Base-by-base conservation (phyloP, 768 basidiomycete species). In the Amanita jacksonii region DNA sequence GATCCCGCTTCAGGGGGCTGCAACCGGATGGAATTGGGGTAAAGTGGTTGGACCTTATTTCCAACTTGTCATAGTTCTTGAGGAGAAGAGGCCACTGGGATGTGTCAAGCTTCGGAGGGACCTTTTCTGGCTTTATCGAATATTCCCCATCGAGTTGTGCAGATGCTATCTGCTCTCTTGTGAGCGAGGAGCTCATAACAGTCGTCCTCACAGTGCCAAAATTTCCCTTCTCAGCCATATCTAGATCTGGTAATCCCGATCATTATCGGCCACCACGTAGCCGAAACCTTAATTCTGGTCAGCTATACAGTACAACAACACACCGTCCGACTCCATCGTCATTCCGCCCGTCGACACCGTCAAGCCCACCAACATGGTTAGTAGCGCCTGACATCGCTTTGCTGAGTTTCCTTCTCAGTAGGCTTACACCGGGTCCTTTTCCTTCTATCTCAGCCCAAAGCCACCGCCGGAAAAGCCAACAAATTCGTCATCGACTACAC, bases 41-140 rank as follows among this genome's bases (percentile, higher is more conserved):
- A 65, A 97, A 99, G 70, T 99, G 96, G 47, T 87, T 84, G 23
- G 91, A 93, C 45, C 96, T 84, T 54, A 91, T 79, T 47, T 94
- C 81, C 15, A 96, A 70, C 62, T 96, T 94, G 74, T 97, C 94
- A 64, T 98, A 99, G 64, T 99, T 97, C 77, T 97, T 99, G 47
- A 99, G 74, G 4, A 99, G 77, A 7, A 99, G 72, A 27, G 96
- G 96, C 96, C 96, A 99, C 66, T 97, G 74, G 0, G 92, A 94
- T 15, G 96, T 98, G 60, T 98, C 89, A 23, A 94, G 76, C 53
- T 75, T 75, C 7, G 90, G 91, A 5, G 79, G 64, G 6, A 67
- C 63, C 30, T 69, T 64, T 62, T 92, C 85, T 3, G 90, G 79
- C 61, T 90, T 86, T 63, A 94, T 90, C 36, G 79, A 55, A 55